Percentiles rank a stretch among this genome's conserved stretches.
Evolutionary conservation across 345 rosid species (phyloP).

Genomic region (Viola odorata): DNA sequence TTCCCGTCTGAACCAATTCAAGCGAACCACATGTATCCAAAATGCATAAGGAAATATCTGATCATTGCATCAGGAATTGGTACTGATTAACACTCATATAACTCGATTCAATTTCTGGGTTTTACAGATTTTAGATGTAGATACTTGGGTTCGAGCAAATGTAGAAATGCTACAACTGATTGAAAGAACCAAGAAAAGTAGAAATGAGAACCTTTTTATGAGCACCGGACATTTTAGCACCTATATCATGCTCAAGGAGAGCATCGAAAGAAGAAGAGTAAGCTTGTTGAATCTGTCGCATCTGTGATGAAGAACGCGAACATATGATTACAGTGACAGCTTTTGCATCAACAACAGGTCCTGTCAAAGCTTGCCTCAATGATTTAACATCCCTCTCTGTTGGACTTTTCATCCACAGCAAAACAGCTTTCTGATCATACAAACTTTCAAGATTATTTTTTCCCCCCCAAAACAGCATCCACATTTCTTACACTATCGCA

Average conservation of each 20-base stretch:
- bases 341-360: constrained; percentile 5
- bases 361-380: constrained; percentile 30
- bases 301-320: constrained; percentile 60
- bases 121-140: background rate
- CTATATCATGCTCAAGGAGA: constrained; percentile 49
- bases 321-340: constrained; percentile 60
- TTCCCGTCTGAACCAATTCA: no score
- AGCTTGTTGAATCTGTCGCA: constrained; percentile 50
- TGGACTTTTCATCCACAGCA: constrained; percentile 64
- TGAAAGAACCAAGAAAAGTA: background rate
- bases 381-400: constrained; percentile 59
- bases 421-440: constrained; percentile 43
- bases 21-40: no score
- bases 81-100: no score
- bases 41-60: no score
- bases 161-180: background rate
- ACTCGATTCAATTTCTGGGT: no score
- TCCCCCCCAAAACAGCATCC: background rate
- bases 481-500: no score
- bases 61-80: no score
- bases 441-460: no score
- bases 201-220: constrained; percentile 39
- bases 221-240: constrained; percentile 36
- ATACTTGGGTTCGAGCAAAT: background rate
- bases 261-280: constrained; percentile 40